Conservation (phyloP, 441 rosid species). For the Capsella rubella region DNA sequence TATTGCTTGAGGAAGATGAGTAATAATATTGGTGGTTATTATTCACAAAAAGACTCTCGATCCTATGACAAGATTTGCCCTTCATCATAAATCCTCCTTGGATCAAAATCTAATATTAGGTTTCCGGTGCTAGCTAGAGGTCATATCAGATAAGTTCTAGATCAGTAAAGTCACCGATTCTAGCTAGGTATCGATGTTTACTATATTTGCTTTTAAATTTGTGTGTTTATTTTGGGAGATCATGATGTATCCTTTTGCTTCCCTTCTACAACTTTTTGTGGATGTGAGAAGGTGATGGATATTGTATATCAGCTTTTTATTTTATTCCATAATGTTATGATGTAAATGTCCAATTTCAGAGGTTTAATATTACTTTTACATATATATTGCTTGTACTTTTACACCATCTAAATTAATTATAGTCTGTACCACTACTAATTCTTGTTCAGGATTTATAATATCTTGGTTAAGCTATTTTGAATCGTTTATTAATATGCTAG, state of each 20-base stretch:
- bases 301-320: constrained; percentile 25
- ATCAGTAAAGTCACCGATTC: not conserved
- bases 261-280: constrained; percentile 56
- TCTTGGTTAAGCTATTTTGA: not conserved
- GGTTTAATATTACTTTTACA: constrained; percentile 12
- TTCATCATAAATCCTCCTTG: constrained; percentile 3
- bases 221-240: constrained; percentile 21
- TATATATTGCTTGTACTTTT: constrained; percentile 16
- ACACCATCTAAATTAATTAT: not conserved
- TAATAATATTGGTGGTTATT: constrained; percentile 44
- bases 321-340: constrained; percentile 3
- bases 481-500: not conserved
- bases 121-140: not conserved
- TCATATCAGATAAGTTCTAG: not conserved
- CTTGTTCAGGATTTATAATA: not conserved
- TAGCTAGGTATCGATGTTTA: not conserved
- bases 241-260: constrained; percentile 40
- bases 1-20: constrained; percentile 60
- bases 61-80: constrained; percentile 64
- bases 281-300: constrained; percentile 58
- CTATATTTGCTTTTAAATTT: constrained; percentile 9
- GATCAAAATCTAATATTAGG: not conserved
- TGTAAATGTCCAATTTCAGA: constrained; percentile 31
- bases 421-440: not conserved
- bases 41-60: constrained; percentile 40